These are phyloP conservation scores for Colletotrichum acutatum DNA, from an alignment of 2,329 filamentous ascomycete species.

Conservation along the genomic window DNA sequence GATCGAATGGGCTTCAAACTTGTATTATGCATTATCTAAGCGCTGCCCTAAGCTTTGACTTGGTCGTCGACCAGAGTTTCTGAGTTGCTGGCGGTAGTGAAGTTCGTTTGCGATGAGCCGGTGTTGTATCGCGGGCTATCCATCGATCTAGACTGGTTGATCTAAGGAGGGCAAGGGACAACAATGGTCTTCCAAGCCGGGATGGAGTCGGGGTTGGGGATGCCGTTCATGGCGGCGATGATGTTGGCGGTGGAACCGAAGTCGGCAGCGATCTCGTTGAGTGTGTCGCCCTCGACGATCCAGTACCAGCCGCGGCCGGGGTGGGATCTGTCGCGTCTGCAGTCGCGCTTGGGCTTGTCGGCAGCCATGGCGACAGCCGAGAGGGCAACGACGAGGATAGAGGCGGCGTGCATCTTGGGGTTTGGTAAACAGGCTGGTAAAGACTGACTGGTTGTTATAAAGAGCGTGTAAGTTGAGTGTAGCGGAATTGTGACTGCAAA, in stretches of 20 bases:
- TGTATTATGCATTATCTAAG: not conserved
- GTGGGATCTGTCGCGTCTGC: not conserved
- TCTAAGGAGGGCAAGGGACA: not conserved
- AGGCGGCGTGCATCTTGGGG: not conserved
- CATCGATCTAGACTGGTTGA: too few species aligned
- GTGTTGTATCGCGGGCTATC: not conserved
- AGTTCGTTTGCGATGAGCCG: not conserved
- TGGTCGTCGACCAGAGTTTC: not conserved
- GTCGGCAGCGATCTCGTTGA: not conserved
- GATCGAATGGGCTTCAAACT: not conserved
- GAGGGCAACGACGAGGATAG: not conserved
- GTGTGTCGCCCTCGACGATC: not conserved
- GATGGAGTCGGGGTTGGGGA: not conserved
- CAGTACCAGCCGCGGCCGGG: constrained; percentile 5
- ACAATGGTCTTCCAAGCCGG: not conserved
- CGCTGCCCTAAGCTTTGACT: not conserved
- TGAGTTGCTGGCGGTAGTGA: not conserved
- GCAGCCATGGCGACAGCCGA: not conserved
- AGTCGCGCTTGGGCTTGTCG: not conserved
- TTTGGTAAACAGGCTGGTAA: too few species aligned
- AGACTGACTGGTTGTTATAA: not conserved
- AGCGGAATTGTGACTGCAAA: too few species aligned
- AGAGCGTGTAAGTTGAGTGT: not conserved
- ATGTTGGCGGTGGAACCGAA: not conserved
- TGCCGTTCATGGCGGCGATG: not conserved